Base-by-base conservation (phyloP, 2,329 filamentous ascomycete species). In the Pseudodiploospora longispora region DNA sequence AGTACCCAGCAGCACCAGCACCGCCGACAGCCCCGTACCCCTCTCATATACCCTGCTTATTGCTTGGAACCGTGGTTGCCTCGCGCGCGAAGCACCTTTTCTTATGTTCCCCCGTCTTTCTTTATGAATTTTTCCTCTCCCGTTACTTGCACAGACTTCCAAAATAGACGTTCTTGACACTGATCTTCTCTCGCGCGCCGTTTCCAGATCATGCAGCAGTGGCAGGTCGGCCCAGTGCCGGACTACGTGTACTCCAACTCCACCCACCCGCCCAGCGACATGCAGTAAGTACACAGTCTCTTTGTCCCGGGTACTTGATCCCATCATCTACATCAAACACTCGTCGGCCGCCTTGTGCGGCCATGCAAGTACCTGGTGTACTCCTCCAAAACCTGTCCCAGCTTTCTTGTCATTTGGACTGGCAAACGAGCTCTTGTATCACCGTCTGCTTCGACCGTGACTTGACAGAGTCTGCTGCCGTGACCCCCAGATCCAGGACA, bases 191-290 rank as follows among this genome's bases (percentile, higher is more conserved):
- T 46, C 40, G 49, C 44, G 48, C 46, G 49, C 48, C 50, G 49
- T 50, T 49, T 50, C 48, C 58, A 76, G 73, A 72, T 64, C 65
- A 78, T 78, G 75, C 72, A 78, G 68, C 74, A 77, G 65, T 78
- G 75, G 75, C 72, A 77, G 64, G 72, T 78, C 62, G 73, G 74
- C 66, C 74, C 74, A 55, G 69, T 78, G 65, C 74, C 74, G 66
- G 74, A 76, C 64, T 76, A 76, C 67, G 69, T 77, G 56, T 76
- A 75, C 66, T 65, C 70, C 60, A 73, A 70, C 64, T 67, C 67
- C 63, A 66, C 71, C 56, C 72, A 74, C 57, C 72, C 72, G 58
- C 66, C 70, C 54, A 74, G 71, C 65, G 72, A 76, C 52, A 73
- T 77, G 62, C 74, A 77, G 75, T 78, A 68, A 78, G 75, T 78